Evolutionary conservation across 768 basidiomycete genomes (phyloP).

Genomic region (Butyriboletus loyo): DNA sequence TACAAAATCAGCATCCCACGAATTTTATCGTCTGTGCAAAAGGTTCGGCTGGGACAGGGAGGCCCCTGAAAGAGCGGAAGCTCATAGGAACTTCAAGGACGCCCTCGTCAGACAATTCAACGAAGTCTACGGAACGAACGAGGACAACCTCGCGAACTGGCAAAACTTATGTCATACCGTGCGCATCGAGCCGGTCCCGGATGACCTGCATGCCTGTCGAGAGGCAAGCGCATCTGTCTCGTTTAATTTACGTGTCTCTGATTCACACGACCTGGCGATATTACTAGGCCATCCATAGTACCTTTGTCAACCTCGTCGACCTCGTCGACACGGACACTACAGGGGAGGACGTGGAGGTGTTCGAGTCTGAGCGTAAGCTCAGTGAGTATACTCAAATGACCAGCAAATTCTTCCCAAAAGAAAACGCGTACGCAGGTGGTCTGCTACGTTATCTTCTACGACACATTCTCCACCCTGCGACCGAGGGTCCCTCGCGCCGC

Average conservation of each 20-base stretch:
- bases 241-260: background rate
- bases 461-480: slow-evolving; percentile 7
- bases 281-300: background rate
- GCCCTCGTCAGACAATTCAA: slow-evolving; percentile 16
- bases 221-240: slow-evolving; percentile 1
- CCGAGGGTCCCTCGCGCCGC: background rate
- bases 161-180: slow-evolving; percentile 7
- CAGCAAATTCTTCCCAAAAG: slow-evolving; percentile 15
- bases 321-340: slow-evolving; percentile 14
- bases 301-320: slow-evolving; percentile 16
- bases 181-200: slow-evolving; percentile 6
- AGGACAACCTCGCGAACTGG: slow-evolving; percentile 1
- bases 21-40: slow-evolving; percentile 19
- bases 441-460: slow-evolving; percentile 14
- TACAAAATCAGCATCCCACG: slow-evolving; percentile 7
- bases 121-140: slow-evolving; percentile 10
- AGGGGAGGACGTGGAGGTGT: background rate
- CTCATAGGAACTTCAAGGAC: slow-evolving; percentile 8
- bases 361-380: slow-evolving; percentile 8
- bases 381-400: slow-evolving; percentile 1
- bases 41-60: slow-evolving; percentile 1
- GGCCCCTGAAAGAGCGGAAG: background rate
- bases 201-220: slow-evolving; percentile 1
- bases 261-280: background rate
- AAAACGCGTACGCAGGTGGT: slow-evolving; percentile 16